Evolutionary conservation across 164 flowering plant species (phyloP).

Genomic region (Liquidambar formosana): DNA sequence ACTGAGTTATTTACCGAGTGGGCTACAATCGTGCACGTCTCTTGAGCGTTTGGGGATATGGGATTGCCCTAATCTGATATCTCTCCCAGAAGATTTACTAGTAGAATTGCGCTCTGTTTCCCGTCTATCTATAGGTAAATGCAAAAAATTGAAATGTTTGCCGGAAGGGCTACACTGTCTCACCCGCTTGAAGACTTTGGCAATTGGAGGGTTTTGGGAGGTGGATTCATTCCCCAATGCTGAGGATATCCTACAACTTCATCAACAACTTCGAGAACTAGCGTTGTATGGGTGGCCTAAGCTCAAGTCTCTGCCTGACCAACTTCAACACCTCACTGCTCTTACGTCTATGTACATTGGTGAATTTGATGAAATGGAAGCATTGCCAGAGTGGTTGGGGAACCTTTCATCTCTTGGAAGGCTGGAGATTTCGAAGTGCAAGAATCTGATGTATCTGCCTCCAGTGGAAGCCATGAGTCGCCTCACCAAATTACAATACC

Average conservation of each 20-base stretch:
- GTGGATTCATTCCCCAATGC: not conserved
- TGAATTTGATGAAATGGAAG: not conserved
- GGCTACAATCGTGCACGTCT: not conserved
- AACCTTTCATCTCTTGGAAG: no score
- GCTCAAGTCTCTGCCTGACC: slow-evolving; percentile 9
- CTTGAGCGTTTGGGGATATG: not conserved
- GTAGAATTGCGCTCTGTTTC: not conserved
- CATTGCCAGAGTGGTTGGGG: not conserved
- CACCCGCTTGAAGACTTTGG: not conserved
- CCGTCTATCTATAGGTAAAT: not conserved
- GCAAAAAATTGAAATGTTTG: not conserved
- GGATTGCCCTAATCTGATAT: not conserved
- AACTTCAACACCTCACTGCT: slow-evolving; percentile 3
- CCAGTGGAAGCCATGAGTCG: not conserved
- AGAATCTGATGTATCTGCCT: slow-evolving; percentile 5
- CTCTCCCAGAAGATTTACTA: not conserved
- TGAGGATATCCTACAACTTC: no score
- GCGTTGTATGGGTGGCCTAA: slow-evolving; percentile 1
- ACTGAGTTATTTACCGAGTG: not conserved
- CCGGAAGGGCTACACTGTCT: slow-evolving; percentile 1
- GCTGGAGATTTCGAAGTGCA: not conserved
- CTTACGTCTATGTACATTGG: not conserved
- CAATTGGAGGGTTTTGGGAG: not conserved
- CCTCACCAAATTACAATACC: not conserved
- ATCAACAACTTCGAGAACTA: not conserved